Evolutionary conservation across 768 basidiomycete species (phyloP).

Genomic region (Tricholoma sp.): DNA sequence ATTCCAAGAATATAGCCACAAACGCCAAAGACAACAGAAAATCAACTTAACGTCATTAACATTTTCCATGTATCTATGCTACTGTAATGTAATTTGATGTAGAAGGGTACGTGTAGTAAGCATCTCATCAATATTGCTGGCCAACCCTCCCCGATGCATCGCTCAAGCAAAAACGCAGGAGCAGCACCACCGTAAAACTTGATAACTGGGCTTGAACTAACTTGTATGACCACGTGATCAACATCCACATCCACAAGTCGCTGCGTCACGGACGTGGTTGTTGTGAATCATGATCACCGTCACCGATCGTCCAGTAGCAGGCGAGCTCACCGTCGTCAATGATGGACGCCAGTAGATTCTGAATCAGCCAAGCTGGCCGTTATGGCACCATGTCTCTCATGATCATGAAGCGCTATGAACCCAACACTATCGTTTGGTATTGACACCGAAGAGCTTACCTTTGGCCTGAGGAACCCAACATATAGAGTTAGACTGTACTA

Average conservation of each 20-base stretch:
- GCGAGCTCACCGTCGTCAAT: conserved; percentile 3
- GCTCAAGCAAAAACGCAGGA: no score
- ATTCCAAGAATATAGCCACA: no score
- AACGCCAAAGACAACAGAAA: no score
- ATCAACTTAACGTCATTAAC: no score
- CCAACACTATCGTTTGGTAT: conserved; percentile 55
- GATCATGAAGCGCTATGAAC: conserved; percentile 50
- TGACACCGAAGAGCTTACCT: conserved; percentile 60
- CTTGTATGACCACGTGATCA: neutral
- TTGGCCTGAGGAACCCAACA: conserved; percentile 58
- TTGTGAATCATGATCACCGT: neutral
- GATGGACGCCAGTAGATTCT: conserved; percentile 39
- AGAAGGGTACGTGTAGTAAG: no score
- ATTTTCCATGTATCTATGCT: no score
- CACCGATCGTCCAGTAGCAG: neutral
- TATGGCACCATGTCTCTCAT: conserved; percentile 61
- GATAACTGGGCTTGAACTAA: no score
- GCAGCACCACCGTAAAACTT: no score
- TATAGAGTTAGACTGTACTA: conserved; percentile 73
- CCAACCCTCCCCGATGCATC: no score
- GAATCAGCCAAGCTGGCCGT: conserved; percentile 55
- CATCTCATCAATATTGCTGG: no score
- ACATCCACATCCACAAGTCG: neutral
- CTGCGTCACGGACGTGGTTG: neutral
- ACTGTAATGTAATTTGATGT: no score